A percentile compares a stretch with the other conserved stretches of the same genome.
These are phyloP conservation scores for Meredithiella fracta DNA, from an alignment of 2,329 filamentous ascomycete genomes.

Conservation along the genomic window DNA sequence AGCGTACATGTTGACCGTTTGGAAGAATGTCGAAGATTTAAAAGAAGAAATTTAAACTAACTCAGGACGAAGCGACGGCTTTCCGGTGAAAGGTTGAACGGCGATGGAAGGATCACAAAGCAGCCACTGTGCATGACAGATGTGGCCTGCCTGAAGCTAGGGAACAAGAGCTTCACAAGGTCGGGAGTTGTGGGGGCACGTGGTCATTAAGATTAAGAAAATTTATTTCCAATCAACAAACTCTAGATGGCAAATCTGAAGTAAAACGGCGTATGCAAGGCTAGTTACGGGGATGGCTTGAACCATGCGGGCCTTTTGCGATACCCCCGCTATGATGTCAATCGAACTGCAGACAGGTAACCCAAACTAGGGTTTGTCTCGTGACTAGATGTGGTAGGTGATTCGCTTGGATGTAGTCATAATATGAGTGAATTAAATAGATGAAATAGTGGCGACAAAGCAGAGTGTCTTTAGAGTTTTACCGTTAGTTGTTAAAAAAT, in stretches of 20 bases:
- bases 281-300: not conserved
- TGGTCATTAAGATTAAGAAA: not conserved
- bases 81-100: not conserved
- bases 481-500: no score
- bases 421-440: not conserved
- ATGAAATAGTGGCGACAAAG: not conserved
- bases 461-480: no score
- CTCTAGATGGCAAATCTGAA: no score
- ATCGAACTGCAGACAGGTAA: not conserved
- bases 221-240: no score
- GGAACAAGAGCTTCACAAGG: not conserved
- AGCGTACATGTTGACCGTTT: not conserved
- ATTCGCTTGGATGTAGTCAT: not conserved
- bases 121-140: not conserved
- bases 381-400: not conserved
- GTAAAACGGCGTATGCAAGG: not conserved
- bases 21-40: not conserved
- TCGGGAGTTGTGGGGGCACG: not conserved
- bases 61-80: not conserved
- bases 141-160: not conserved
- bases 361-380: conserved; percentile 2
- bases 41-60: not conserved
- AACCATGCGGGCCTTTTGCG: not conserved
- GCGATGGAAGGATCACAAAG: not conserved
- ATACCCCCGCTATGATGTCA: conserved; percentile 15